Evolutionary conservation across 371 early-diverging fungal genomes (phyloP).

Genomic region (Paraphysoderma sedebokerense): DNA sequence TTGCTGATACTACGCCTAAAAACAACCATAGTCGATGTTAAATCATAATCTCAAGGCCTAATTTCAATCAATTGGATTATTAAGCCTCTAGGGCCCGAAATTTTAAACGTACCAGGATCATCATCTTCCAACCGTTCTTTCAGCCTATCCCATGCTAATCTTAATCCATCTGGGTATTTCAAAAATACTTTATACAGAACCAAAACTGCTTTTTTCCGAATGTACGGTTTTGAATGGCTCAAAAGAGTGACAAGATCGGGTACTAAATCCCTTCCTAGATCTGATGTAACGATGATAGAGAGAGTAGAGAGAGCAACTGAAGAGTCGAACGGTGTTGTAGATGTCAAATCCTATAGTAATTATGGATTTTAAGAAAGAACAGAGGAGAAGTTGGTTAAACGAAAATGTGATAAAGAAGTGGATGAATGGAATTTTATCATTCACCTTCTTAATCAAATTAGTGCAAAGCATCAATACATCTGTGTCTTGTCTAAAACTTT

Average conservation of each 20-base stretch:
- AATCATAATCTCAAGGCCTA: no score
- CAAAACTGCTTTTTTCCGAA: constrained; percentile 78
- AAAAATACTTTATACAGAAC: constrained; percentile 75
- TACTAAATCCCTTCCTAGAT: constrained; percentile 74
- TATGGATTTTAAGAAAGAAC: background rate
- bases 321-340: constrained; percentile 57
- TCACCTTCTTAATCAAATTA: constrained; percentile 84
- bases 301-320: constrained; percentile 80
- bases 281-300: constrained; percentile 77
- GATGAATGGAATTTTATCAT: no score
- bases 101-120: constrained; percentile 54
- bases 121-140: constrained; percentile 81
- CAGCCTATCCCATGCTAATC: constrained; percentile 65
- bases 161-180: constrained; percentile 73
- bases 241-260: constrained; percentile 71
- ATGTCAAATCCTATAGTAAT: constrained; percentile 54
- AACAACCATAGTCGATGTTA: background rate
- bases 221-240: constrained; percentile 77
- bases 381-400: no score
- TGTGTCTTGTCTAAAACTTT: constrained; percentile 80
- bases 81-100: no score
- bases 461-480: constrained; percentile 92
- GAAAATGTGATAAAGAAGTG: no score
- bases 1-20: constrained; percentile 72
- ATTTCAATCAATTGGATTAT: no score